phyloP scores from a whole-genome alignment of 139 green algal genomes.

The Zygnema circumcarinatum region DNA sequence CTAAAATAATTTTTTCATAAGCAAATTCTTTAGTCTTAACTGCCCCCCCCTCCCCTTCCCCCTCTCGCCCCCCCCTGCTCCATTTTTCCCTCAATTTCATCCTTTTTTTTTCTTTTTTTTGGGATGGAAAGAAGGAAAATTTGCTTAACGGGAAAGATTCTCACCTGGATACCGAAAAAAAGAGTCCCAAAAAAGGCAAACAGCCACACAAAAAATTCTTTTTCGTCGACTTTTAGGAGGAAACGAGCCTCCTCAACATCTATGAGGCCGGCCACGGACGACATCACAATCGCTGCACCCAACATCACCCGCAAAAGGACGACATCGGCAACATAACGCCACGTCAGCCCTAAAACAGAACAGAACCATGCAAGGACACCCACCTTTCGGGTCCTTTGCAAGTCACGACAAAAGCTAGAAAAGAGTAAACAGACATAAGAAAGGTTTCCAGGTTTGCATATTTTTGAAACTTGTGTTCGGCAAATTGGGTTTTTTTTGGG shows the following conservation, averaged over 20 bases:
- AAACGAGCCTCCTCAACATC: constrained; percentile 58
- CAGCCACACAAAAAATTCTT: constrained; percentile 60
- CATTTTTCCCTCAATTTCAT: no score
- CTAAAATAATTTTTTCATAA: no score
- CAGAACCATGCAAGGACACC: neutral
- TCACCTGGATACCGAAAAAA: constrained; percentile 74
- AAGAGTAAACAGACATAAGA: no score
- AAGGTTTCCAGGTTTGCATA: no score
- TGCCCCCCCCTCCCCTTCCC: no score
- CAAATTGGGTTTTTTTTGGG: no score
- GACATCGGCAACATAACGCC: constrained; percentile 1
- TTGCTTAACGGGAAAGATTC: no score
- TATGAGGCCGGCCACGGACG: constrained; percentile 54
- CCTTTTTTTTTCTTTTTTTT: no score
- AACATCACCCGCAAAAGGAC: constrained; percentile 21
- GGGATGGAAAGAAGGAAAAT: no score
- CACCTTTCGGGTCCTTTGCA: neutral
- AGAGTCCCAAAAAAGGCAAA: constrained; percentile 70
- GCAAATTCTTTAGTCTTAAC: no score
- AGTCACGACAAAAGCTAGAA: neutral
- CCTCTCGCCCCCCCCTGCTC: no score
- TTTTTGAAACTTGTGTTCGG: no score
- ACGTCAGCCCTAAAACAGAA: neutral
- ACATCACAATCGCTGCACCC: constrained; percentile 62
- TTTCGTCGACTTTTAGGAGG: constrained; percentile 51